Evolutionary conservation across 176 grass and related monocot species (phyloP).

Genomic region (Cenchrus purpureus): DNA sequence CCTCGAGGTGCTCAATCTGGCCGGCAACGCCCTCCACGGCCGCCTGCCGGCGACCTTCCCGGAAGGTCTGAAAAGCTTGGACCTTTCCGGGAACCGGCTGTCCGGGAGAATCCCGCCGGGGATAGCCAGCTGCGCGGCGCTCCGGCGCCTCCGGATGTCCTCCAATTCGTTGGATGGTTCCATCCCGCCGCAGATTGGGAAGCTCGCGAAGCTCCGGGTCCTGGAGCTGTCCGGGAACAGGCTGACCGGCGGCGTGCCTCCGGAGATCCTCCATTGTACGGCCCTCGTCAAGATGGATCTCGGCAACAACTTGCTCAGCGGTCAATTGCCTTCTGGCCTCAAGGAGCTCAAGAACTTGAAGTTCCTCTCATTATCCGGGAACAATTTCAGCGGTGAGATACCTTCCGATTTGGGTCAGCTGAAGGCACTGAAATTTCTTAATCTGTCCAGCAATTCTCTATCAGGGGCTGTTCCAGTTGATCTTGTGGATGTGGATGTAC

Average conservation of each 20-base stretch:
- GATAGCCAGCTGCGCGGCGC: slow-evolving; percentile 50
- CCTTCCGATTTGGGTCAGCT: slow-evolving; percentile 56
- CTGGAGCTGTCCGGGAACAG: slow-evolving; percentile 76
- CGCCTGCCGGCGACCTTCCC: slow-evolving; percentile 64
- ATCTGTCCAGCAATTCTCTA: slow-evolving; percentile 79
- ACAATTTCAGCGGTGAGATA: slow-evolving; percentile 68
- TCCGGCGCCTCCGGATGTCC: slow-evolving; percentile 58
- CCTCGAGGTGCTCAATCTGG: slow-evolving; percentile 69
- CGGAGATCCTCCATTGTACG: slow-evolving; percentile 60
- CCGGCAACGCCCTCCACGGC: slow-evolving; percentile 67
- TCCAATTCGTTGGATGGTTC: slow-evolving; percentile 64
- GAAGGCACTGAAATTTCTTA: slow-evolving; percentile 54
- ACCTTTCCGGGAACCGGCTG: slow-evolving; percentile 79
- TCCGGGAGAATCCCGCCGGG: slow-evolving; percentile 55
- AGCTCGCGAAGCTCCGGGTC: slow-evolving; percentile 54
- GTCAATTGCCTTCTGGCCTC: slow-evolving; percentile 53
- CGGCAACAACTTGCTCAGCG: slow-evolving; percentile 58
- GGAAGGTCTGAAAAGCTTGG: slow-evolving; percentile 57
- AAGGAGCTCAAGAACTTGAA: slow-evolving; percentile 54
- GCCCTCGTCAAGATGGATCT: slow-evolving; percentile 62
- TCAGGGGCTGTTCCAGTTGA: slow-evolving; percentile 62
- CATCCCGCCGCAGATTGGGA: slow-evolving; percentile 71
- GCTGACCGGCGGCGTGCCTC: slow-evolving; percentile 62
- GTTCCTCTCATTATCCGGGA: slow-evolving; percentile 70
- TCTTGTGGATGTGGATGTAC: slow-evolving; percentile 46